Evolutionary conservation across 1,284 basidiomycete species (phyloP), one percentile per base, ranked within the genome.

Genomic region (Puccinia horiana): DNA sequence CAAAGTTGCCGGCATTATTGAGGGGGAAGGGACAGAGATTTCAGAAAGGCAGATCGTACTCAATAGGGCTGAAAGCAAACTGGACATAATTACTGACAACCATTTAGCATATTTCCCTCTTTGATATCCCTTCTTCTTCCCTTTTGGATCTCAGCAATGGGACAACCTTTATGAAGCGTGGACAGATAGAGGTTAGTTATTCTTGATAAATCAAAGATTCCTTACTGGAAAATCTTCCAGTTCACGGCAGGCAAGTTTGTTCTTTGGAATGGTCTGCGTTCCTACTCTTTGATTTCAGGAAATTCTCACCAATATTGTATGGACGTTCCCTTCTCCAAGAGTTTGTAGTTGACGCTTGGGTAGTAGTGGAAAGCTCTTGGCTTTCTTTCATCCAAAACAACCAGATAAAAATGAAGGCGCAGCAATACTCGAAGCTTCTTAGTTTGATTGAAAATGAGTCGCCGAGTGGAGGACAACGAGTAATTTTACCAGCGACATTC

Each of bases 401-500:
- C 23, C 74, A 76, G 23, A 40, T 29, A 20, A 54, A 54, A 32
- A 32, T 58, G 35, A 76, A 76, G 16, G 74, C 35, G 37, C n/a
- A n/a, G 4, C 3, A 56, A 23, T 76, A 76, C 52, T 12, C 58
- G 37, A 37, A 37, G 2, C 18, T 58, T 2, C 11, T n/a, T 3
- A 37, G 58, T 23, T 20, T 37, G 6, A 23, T 76, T 18, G 74
- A 58, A 9, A 29, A 35, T 37, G 35, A 56, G 16, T 4, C 11
- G 2, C 23, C 16, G 2, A 18, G 23, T 9, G 82, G 84, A n/a
- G 82, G 83, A 16, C 77, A 82, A 0, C 61, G n/a, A 4, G 84
- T 88, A 12, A 86, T 87, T 56, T 83, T 88, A 0, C 88, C 87
- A 0, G 83, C 87, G 2, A 86, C 85, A 2, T 88, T 88, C 56